A percentile compares a stretch with the other conserved stretches of the same genome.
phyloP scores from a whole-genome alignment of 2,329 filamentous ascomycete species.

The Fusarium liriodendri region DNA sequence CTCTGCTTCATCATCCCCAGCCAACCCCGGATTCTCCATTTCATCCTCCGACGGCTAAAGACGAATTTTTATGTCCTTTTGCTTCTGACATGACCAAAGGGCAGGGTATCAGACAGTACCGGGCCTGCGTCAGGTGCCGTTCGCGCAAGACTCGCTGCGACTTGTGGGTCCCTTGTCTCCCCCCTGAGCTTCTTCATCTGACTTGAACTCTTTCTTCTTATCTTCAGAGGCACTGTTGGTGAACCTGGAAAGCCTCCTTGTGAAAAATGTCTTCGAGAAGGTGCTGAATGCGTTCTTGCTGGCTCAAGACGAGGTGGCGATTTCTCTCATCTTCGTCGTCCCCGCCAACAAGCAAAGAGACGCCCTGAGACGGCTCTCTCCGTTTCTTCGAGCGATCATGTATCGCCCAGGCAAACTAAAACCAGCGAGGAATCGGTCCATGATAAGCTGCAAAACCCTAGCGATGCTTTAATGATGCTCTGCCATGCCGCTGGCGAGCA shows the following conservation, averaged over 20 bases:
- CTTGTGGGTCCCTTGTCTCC: slow-evolving; percentile 5
- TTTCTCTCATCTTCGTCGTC: slow-evolving; percentile 17
- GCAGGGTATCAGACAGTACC: slow-evolving; percentile 15
- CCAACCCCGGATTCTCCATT: slow-evolving; percentile 1
- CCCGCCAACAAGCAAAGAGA: neutral
- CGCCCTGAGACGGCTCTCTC: slow-evolving; percentile 1
- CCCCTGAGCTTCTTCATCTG: neutral
- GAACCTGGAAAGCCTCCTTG: slow-evolving; percentile 18
- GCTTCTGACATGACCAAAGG: slow-evolving; percentile 16
- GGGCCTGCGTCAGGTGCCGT: slow-evolving; percentile 19
- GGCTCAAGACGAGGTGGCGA: slow-evolving; percentile 15
- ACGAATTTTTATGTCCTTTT: neutral
- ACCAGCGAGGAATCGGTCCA: neutral
- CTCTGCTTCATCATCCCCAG: neutral
- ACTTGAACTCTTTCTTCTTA: neutral
- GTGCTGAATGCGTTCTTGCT: slow-evolving; percentile 15
- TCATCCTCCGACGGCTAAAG: neutral
- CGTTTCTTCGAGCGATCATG: slow-evolving; percentile 8
- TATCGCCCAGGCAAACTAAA: slow-evolving; percentile 7
- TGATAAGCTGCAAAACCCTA: neutral
- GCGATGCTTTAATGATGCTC: neutral
- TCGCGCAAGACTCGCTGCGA: slow-evolving; percentile 22
- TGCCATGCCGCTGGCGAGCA: neutral
- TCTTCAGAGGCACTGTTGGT: slow-evolving; percentile 2
- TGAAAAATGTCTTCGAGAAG: slow-evolving; percentile 21